These are phyloP conservation scores for Talaromyces sp. DNA, from an alignment of 2,329 filamentous ascomycete genomes.

Conservation along the genomic window DNA sequence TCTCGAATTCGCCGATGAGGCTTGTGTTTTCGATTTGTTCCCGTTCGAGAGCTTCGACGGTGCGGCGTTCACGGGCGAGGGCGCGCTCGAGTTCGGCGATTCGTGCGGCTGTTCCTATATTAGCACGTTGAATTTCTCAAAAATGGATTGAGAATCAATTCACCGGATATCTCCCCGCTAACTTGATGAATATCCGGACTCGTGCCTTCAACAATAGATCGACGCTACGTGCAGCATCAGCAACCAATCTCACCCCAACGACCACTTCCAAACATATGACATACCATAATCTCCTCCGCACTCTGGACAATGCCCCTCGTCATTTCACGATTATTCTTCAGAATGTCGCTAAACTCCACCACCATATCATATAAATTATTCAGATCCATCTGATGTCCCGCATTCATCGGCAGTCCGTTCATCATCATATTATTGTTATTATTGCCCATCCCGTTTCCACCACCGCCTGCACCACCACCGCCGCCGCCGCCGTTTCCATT, in stretches of 20 bases:
- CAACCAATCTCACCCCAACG: neutral
- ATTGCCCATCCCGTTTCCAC: slow-evolving; percentile 31
- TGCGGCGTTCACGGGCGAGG: slow-evolving; percentile 44
- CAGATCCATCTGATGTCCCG: slow-evolving; percentile 52
- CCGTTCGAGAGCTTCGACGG: slow-evolving; percentile 42
- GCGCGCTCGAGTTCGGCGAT: slow-evolving; percentile 49
- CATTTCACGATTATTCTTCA: slow-evolving; percentile 50
- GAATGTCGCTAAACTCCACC: slow-evolving; percentile 47
- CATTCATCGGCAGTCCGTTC: slow-evolving; percentile 42
- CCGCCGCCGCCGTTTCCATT: neutral
- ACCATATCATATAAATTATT: slow-evolving; percentile 52
- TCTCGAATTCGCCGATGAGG: slow-evolving; percentile 49
- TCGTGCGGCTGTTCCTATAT: slow-evolving; percentile 37
- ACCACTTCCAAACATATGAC: slow-evolving; percentile 18
- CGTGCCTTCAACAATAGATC: slow-evolving; percentile 41
- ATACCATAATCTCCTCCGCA: slow-evolving; percentile 49
- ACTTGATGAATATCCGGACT: slow-evolving; percentile 42
- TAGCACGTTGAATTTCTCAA: neutral
- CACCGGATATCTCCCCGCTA: slow-evolving; percentile 44
- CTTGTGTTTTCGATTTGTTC: slow-evolving; percentile 49
- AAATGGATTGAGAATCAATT: slow-evolving; percentile 15
- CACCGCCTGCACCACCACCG: slow-evolving; percentile 28
- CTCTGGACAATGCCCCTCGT: slow-evolving; percentile 49
- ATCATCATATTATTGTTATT: slow-evolving; percentile 28
- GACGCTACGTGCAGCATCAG: slow-evolving; percentile 34